Evolutionary conservation across 805 yeast genomes (phyloP), one percentile per base, ranked within the genome.

Genomic region (Spathaspora gorwiae): DNA sequence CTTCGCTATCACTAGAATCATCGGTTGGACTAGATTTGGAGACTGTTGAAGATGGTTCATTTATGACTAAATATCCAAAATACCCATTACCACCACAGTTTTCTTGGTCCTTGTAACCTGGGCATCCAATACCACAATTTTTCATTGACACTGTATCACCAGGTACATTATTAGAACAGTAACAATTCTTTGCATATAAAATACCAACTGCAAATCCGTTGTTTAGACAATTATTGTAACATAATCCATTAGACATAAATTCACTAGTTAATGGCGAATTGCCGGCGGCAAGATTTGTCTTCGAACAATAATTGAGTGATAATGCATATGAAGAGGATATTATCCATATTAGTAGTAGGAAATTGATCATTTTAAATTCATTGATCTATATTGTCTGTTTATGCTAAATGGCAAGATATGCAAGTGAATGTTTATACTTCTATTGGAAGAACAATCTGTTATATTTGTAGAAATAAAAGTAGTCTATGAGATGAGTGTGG

Each of bases 91-190:
- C 59, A 3, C 64, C 81, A 56, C 81, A 77, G 26, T 51, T 40
- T 41, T 76, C 79, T 39, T 48, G 51, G 3, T 64, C 62, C 13
- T 40, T 44, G 47, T 53, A 75, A 1, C 80, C 79, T 4, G 80
- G 80, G 58, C 81, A 77, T 1, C 56, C 50, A 3, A 44, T 44
- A 24, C 53, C 49, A 57, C 81, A 77, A 27, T 63, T 49, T n/a
- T 56, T 44, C 9, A 66, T 35, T 27, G 54, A 49, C 0, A 65
- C 66, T 0, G 81, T 68, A 13, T 57, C 51, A 1, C 55, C 66
- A 0, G 88, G 87, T 15, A 72, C 60, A 7, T 54, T 49, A 54
- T 81, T 72, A 6, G 86, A 72, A 56, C 89, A 83, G 83, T 84
- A 83, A 59, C 89, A 83, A 39, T 64, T 34, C 34, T 62, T 49